Evolutionary conservation across 805 yeast genomes (phyloP), one percentile per base, ranked within the genome.

Genomic region (Tetrapisispora iriomotensis): DNA sequence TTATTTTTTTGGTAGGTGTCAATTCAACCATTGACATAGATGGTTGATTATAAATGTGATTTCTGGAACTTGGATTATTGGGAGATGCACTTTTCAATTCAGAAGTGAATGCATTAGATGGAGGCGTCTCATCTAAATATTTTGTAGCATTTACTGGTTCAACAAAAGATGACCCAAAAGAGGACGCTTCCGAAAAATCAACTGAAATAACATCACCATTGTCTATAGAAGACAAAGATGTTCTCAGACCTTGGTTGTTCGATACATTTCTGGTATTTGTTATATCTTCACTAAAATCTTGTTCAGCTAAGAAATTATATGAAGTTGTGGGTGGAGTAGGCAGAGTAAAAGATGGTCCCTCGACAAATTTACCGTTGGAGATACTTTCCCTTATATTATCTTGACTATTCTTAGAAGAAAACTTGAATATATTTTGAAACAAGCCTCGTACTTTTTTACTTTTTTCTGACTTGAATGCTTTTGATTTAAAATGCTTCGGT

Each of bases 121-220:
- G 14, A 14, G 5, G 6, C 7, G 22, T 3, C 3, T 14, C 15
- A 21, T 46, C 54, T 13, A 49, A 23, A 29, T 49, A 45, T 23
- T 49, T 38, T 3, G 50, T 41, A 3, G 49, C 39, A 21, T 47
- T 51, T 4, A 54, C 45, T 1, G 59, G 57, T 29, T 48, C 56
- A 21, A 51, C 60, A 24, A 32, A 45, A 7, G 48, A 43, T 3
- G 49, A 44, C n/a, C 45, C 40, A 15, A 45, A 42, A 9, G 48
- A 38, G 17, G 37, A 26, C 9, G 15, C 17, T 4, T 37, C 29
- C 8, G 47, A 45, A 3, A 45, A 37, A 17, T 30, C 29, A 4
- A 34, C 21, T 6, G 47, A 40, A n/a, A n/a, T n/a, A n/a, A n/a
- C n/a, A n/a, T n/a, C n/a, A n/a, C n/a, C n/a, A n/a, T n/a, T n/a